phyloP scores from a whole-genome alignment of 2,329 filamentous ascomycete species.

The Capronia coronata region DNA sequence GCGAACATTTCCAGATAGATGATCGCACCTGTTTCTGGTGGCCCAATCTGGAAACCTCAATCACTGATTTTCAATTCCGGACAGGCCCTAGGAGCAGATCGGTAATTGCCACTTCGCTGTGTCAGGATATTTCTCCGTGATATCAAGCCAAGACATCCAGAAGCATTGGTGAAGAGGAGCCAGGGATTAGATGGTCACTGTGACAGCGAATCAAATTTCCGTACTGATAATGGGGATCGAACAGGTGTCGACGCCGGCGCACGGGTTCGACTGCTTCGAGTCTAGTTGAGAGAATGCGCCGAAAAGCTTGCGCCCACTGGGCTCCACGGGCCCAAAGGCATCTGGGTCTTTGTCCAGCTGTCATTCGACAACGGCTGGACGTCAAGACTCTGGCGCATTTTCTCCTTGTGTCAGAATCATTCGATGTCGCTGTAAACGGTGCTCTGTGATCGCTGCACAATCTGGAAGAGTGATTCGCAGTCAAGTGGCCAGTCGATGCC shows the following conservation, averaged over 20 bases:
- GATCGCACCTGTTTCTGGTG: not conserved
- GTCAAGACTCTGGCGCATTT: too few relatives aligned
- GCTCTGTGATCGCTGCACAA: too few relatives aligned
- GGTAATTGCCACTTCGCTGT: not conserved
- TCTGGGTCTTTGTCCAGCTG: not conserved
- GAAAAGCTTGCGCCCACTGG: not conserved
- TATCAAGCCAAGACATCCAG: not conserved
- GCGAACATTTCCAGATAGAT: not conserved
- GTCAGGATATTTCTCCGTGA: slow-evolving; percentile 6
- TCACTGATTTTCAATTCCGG: not conserved
- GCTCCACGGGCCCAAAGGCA: too few relatives aligned
- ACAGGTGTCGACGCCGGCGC: not conserved
- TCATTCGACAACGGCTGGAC: not conserved
- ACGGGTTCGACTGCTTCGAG: not conserved
- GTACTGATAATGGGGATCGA: not conserved
- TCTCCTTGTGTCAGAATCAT: too few relatives aligned
- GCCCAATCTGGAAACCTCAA: not conserved
- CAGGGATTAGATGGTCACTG: not conserved
- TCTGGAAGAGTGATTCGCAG: too few relatives aligned
- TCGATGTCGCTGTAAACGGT: too few relatives aligned
- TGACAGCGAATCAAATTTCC: not conserved
- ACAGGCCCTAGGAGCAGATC: too few relatives aligned
- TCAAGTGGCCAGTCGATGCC: too few relatives aligned
- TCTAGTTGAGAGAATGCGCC: not conserved
- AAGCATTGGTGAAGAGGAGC: not conserved